Conservation (phyloP, 2,329 filamentous ascomycete genomes). For the Pyrenophora graminea region DNA sequence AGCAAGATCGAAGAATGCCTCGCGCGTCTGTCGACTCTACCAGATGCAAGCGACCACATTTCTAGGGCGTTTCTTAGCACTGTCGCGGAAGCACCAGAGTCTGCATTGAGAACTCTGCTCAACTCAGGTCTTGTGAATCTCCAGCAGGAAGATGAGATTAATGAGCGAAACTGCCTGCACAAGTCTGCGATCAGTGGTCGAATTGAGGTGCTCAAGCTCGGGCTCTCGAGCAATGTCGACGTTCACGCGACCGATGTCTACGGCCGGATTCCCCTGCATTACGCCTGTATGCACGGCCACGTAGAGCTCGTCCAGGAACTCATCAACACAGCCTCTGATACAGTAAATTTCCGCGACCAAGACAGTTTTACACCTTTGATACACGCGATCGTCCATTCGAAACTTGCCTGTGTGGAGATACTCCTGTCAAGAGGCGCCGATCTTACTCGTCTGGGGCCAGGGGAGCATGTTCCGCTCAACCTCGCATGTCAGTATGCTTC, state of each 20-base stretch:
- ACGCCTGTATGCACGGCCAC: constrained; percentile 92
- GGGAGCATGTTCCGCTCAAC: constrained; percentile 92
- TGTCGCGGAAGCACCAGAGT: constrained; percentile 80
- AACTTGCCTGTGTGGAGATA: constrained; percentile 77
- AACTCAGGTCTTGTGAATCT: constrained; percentile 83
- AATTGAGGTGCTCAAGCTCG: constrained; percentile 73
- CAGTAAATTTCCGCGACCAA: constrained; percentile 87
- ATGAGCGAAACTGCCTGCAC: constrained; percentile 93
- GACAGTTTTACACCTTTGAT: constrained; percentile 97
- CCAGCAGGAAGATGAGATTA: constrained; percentile 96
- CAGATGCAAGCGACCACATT: constrained; percentile 72
- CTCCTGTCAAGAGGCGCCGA: constrained; percentile 79
- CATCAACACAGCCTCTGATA: constrained; percentile 69
- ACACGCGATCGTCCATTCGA: constrained; percentile 88
- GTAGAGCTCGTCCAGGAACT: constrained; percentile 80
- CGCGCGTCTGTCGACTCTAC: constrained; percentile 66
- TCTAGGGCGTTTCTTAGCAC: constrained; percentile 90
- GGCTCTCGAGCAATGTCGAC: constrained; percentile 74
- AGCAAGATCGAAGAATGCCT: constrained; percentile 80
- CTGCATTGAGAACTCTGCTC: constrained; percentile 75
- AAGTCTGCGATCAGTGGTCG: constrained; percentile 96
- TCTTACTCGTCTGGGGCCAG: constrained; percentile 81
- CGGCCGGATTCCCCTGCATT: constrained; percentile 89
- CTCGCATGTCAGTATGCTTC: constrained; percentile 94
- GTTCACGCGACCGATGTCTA: constrained; percentile 87